Conservation (phyloP, 2,329 filamentous ascomycete genomes). For the Metarhizium album region DNA sequence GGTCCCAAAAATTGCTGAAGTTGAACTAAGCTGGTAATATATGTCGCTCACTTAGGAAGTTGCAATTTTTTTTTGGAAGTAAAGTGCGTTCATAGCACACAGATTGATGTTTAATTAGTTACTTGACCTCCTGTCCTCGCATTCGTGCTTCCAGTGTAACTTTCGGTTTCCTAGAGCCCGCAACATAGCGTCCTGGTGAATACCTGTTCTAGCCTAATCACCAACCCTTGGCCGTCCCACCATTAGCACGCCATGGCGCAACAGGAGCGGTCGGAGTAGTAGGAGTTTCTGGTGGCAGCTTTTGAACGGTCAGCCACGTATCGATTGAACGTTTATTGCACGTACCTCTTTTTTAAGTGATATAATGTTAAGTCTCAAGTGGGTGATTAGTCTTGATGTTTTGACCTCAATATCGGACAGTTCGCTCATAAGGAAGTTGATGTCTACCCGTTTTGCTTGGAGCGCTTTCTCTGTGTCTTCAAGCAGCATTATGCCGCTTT, state of each 20-base stretch:
- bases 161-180: neutral
- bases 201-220: neutral
- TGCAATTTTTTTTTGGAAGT: no score
- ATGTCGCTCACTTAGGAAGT: no score
- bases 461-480: neutral
- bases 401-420: neutral
- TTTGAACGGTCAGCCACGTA: neutral
- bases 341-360: neutral
- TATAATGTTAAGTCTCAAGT: neutral
- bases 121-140: no score
- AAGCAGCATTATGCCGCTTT: neutral
- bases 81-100: no score
- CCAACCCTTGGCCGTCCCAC: neutral
- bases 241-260: neutral
- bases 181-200: no score
- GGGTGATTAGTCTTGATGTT: neutral
- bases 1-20: no score
- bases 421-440: neutral
- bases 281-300: neutral
- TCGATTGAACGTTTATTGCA: neutral
- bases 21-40: no score
- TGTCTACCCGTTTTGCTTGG: neutral
- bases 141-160: no score
- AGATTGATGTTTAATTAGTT: no score
- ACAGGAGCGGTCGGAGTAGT: neutral